Evolutionary conservation across 345 rosid genomes (phyloP).

Genomic region (Eucalyptus sp.): DNA sequence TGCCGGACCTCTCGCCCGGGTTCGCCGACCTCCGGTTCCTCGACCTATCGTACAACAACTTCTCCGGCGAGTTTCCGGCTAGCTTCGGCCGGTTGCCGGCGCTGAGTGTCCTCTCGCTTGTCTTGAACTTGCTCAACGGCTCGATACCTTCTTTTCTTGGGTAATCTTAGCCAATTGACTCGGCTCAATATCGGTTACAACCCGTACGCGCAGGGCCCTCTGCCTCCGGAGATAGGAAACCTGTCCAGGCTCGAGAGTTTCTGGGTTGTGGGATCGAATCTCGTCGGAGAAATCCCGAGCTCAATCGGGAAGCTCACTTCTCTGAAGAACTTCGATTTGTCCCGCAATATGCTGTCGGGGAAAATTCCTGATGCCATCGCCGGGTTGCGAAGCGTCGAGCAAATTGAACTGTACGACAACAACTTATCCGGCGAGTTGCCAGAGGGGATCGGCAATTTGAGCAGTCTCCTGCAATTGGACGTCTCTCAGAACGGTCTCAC

Average conservation of each 20-base stretch:
- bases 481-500: constrained; percentile 54
- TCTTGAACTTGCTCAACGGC: constrained; percentile 25
- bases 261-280: constrained; percentile 6
- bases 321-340: constrained; percentile 35
- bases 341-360: constrained; percentile 31
- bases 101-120: constrained; percentile 18
- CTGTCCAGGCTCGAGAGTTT: constrained; percentile 39
- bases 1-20: constrained; percentile 10
- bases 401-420: constrained; percentile 37
- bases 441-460: constrained; percentile 34
- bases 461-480: constrained; percentile 22
- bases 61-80: constrained; percentile 42
- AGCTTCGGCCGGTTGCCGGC: constrained; percentile 30
- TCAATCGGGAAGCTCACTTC: constrained; percentile 30
- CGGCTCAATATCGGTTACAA: constrained; percentile 24
- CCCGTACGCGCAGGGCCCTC: constrained; percentile 15
- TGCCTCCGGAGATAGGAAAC: constrained; percentile 44
- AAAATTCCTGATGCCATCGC: constrained; percentile 35
- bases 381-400: constrained; percentile 11
- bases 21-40: constrained; percentile 14
- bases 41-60: constrained; percentile 30
- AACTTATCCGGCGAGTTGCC: constrained; percentile 37
- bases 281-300: constrained; percentile 46
- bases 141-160: constrained; percentile 31
- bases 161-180: constrained; percentile 37